Evolutionary conservation across 192 early-diverging fungal genomes (phyloP).

Genomic region (Coemansia sp.): DNA sequence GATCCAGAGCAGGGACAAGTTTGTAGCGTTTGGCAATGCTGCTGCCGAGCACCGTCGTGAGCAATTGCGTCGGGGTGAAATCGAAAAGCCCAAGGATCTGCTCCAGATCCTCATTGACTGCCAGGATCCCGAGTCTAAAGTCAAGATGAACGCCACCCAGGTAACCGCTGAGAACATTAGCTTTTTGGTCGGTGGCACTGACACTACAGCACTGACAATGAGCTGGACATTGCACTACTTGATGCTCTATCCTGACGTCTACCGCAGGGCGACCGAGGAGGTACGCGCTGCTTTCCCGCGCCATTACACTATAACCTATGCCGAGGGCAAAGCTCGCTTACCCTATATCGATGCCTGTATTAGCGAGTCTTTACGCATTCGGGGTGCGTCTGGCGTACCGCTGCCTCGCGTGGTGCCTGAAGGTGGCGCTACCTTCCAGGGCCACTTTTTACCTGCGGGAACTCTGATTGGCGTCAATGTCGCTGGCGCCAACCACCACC

Average conservation of each 20-base stretch:
- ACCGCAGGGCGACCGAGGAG: conserved; percentile 22
- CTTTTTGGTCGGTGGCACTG: conserved; percentile 44
- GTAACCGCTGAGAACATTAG: too few relatives aligned
- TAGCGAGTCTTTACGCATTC: conserved; percentile 43
- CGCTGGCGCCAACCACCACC: conserved; percentile 28
- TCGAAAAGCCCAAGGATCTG: too few relatives aligned
- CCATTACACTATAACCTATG: conserved; percentile 30
- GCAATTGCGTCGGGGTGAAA: conserved; percentile 8
- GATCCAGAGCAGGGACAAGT: conserved; percentile 21
- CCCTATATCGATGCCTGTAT: conserved; percentile 51
- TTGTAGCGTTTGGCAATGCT: conserved; percentile 20
- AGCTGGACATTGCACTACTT: conserved; percentile 43
- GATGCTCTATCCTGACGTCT: conserved; percentile 26
- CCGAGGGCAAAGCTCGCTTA: too few relatives aligned
- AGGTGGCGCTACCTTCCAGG: too few relatives aligned
- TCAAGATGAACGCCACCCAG: too few relatives aligned
- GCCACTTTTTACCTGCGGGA: conserved; percentile 38
- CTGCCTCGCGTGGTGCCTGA: conserved; percentile 27
- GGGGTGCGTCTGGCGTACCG: conserved; percentile 15
- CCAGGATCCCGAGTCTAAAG: too few relatives aligned
- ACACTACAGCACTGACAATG: conserved; percentile 35
- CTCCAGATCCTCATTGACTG: too few relatives aligned
- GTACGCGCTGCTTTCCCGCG: conserved; percentile 30
- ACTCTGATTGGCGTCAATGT: conserved; percentile 19
- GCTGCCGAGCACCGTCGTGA: conserved; percentile 13